Evolutionary conservation across 768 basidiomycete genomes (phyloP).

Genomic region (Chalciporus piperatus): DNA sequence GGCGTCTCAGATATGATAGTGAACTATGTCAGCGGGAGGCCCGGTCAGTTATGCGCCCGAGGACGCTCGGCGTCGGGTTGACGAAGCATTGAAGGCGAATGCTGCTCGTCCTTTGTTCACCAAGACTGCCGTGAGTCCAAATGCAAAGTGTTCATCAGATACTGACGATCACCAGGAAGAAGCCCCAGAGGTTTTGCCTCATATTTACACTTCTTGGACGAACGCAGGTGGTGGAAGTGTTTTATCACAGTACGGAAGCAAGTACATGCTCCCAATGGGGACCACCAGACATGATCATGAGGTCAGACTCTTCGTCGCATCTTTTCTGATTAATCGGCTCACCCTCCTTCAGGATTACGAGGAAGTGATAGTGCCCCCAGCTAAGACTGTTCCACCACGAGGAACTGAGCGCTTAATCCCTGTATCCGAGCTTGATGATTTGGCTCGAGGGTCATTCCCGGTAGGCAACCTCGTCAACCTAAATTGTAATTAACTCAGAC

Average conservation of each 20-base stretch:
- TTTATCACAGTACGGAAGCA: conserved; percentile 70
- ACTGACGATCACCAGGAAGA: conserved; percentile 40
- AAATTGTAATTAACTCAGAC: neutral
- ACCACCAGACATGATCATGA: conserved; percentile 67
- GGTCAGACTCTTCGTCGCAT: conserved; percentile 38
- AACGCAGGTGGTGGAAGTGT: conserved; percentile 54
- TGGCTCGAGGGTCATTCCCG: conserved; percentile 81
- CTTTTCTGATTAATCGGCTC: conserved; percentile 1
- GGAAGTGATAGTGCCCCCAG: conserved; percentile 87
- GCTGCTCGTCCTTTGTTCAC: conserved; percentile 65
- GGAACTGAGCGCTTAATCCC: conserved; percentile 66
- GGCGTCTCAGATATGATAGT: neutral
- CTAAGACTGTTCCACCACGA: conserved; percentile 71
- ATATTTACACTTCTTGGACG: conserved; percentile 79
- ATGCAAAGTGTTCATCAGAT: neutral
- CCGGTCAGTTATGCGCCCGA: conserved; percentile 37
- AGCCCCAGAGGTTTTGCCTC: conserved; percentile 67
- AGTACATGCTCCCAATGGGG: conserved; percentile 80
- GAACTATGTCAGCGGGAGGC: neutral
- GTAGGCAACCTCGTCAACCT: conserved; percentile 40
- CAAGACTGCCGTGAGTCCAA: conserved; percentile 45
- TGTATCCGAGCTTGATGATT: conserved; percentile 68
- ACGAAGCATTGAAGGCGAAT: conserved; percentile 56
- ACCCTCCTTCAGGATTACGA: conserved; percentile 65
- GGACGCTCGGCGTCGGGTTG: conserved; percentile 60